phyloP scores from a whole-genome alignment of 2,329 filamentous ascomycete genomes.

The Aspergillus caelatus region DNA sequence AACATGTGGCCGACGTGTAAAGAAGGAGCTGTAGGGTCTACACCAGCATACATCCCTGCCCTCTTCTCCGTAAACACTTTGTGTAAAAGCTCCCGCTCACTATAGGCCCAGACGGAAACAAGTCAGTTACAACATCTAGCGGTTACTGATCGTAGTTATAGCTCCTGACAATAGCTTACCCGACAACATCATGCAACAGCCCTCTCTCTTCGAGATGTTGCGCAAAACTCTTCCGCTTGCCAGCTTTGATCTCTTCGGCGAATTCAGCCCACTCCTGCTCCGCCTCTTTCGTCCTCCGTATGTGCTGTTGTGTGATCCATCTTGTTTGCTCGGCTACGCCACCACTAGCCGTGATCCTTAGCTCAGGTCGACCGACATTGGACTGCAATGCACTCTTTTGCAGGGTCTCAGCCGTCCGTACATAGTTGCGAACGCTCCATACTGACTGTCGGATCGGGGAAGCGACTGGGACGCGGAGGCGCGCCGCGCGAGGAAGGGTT shows the following conservation, averaged over 20 bases:
- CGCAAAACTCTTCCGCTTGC: constrained; percentile 48
- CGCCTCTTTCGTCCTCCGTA: constrained; percentile 43
- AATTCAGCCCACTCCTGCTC: constrained; percentile 43
- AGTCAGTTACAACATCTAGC: constrained; percentile 15
- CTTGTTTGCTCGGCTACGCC: constrained; percentile 28
- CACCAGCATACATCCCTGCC: constrained; percentile 50
- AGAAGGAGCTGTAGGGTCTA: constrained; percentile 54
- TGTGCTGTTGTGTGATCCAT: constrained; percentile 41
- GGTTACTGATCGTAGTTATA: neutral
- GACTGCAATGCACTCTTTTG: constrained; percentile 20
- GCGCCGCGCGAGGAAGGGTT: constrained; percentile 26
- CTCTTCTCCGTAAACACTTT: constrained; percentile 49
- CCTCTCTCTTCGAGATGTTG: constrained; percentile 50
- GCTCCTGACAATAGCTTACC: constrained; percentile 32
- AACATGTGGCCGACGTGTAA: constrained; percentile 55
- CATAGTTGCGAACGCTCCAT: constrained; percentile 29
- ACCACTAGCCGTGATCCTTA: constrained; percentile 5
- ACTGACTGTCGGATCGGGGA: constrained; percentile 14
- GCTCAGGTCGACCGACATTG: constrained; percentile 18
- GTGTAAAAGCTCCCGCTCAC: constrained; percentile 47
- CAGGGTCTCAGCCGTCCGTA: constrained; percentile 21
- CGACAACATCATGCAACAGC: constrained; percentile 50
- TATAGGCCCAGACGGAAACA: constrained; percentile 17
- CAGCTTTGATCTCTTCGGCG: constrained; percentile 47
- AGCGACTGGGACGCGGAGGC: constrained; percentile 20